Evolutionary conservation across 2,329 filamentous ascomycete species (phyloP).

Genomic region (Pseudogymnoascus sp.): DNA sequence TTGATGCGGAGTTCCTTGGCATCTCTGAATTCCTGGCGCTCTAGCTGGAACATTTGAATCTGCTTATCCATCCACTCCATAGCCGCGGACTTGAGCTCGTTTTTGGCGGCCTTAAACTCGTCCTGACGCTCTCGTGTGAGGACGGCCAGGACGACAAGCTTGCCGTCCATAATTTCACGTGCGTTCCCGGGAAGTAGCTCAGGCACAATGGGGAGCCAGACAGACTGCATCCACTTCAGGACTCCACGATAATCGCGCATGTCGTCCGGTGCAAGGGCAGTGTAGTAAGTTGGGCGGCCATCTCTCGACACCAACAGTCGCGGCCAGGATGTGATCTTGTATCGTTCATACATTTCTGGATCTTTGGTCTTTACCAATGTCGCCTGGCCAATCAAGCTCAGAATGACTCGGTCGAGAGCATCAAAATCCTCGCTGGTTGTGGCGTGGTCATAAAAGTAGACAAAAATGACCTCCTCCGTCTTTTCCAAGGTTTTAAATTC

Average conservation of each 20-base stretch:
- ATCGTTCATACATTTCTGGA: conserved; percentile 66
- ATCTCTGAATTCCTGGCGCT: conserved; percentile 87
- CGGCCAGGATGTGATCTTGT: conserved; percentile 97
- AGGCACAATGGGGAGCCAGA: conserved; percentile 93
- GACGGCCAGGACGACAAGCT: conserved; percentile 88
- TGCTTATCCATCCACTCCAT: conserved; percentile 98
- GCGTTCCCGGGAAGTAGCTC: conserved; percentile 90
- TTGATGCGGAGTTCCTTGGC: conserved; percentile 93
- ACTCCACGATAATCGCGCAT: conserved; percentile 84
- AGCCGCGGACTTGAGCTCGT: conserved; percentile 91
- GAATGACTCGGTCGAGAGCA: conserved; percentile 76
- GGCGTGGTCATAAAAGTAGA: conserved; percentile 96
- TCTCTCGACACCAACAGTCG: conserved; percentile 83
- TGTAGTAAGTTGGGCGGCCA: conserved; percentile 85
- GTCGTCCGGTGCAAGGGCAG: conserved; percentile 76
- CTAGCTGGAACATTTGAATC: conserved; percentile 82
- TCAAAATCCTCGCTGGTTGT: conserved; percentile 88
- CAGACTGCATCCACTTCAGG: conserved; percentile 87
- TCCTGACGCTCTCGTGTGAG: conserved; percentile 74
- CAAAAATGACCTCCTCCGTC: conserved; percentile 90
- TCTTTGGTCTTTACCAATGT: conserved; percentile 90
- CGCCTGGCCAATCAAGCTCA: conserved; percentile 85
- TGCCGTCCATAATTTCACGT: conserved; percentile 88
- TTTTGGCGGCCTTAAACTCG: conserved; percentile 69
- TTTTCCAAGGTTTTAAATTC: conserved; percentile 78